Conservation (phyloP, 2,329 filamentous ascomycete genomes). For the Pseudopyrenochaeta lycopersici region DNA sequence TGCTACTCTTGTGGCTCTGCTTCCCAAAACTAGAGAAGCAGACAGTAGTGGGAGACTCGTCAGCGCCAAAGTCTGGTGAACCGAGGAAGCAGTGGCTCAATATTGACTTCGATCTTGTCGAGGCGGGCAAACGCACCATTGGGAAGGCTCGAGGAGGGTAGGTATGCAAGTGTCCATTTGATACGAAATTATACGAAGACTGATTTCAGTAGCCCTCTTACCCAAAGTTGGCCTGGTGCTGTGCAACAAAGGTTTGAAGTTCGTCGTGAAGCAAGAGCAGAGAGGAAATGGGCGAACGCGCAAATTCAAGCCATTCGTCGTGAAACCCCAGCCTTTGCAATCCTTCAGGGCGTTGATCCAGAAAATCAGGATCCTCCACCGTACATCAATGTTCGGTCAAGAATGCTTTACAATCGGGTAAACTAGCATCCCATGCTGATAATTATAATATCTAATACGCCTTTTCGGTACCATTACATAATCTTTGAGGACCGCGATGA, state of each 20-base stretch:
- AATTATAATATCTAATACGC: too few species aligned
- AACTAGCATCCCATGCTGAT: not conserved
- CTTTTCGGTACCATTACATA: too few species aligned
- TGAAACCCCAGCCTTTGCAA: constrained; percentile 15
- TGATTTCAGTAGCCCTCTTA: not conserved
- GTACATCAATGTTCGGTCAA: constrained; percentile 17
- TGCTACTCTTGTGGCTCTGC: constrained; percentile 60
- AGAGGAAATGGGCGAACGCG: constrained; percentile 13
- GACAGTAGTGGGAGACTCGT: constrained; percentile 2
- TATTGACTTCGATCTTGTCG: constrained; percentile 31
- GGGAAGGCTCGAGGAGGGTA: constrained; percentile 11
- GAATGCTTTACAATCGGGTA: constrained; percentile 5
- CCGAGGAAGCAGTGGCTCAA: constrained; percentile 20
- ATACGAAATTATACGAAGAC: not conserved
- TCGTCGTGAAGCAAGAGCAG: constrained; percentile 8
- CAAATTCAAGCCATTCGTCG: constrained; percentile 14
- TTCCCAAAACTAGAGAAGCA: constrained; percentile 25
- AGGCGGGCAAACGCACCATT: constrained; percentile 24
- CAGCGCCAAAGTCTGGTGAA: not conserved
- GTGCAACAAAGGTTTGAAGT: constrained; percentile 4
- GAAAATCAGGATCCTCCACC: constrained; percentile 11
- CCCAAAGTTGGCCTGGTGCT: not conserved
- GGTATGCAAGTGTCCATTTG: not conserved
- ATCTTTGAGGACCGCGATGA: too few species aligned
- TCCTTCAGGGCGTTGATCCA: constrained; percentile 18